Base-by-base conservation (phyloP, 164 flowering plant genomes). In the Litsea cubeba region DNA sequence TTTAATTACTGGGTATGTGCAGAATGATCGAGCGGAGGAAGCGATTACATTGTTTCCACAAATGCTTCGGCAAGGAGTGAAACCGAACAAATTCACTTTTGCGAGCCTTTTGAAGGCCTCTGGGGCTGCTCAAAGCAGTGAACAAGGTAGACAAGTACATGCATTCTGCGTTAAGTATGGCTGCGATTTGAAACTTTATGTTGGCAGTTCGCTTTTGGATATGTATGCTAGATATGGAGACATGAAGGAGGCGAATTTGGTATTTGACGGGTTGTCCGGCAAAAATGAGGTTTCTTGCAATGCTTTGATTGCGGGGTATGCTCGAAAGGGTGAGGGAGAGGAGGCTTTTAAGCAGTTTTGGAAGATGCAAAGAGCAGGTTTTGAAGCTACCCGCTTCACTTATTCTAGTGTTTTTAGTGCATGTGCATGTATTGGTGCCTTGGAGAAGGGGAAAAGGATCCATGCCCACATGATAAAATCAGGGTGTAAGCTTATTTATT, bases 261-360 rank as follows among this genome's bases (percentile, higher is more conserved):
- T 83, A 80, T 30, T 30, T 30, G 35, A 81, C 72, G 79, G 75
- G 65, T 68, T 89, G 76, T 73, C 46, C 28, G 72, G 71, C 5
- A 88, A 81, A 77, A 91, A 88, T 74, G 92, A 30, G 74, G 96
- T 90, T 14, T 86, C 89, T 63, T 91, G 94, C 93, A 91, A 90
- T 84, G 91, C 94, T 75, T 74, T 91, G 79, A 90, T 90, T 80
- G 90, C 94, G 20, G 89, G 88, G 40, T 76, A 87, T 84, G 94
- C 91, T 5, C 84, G 90, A 82, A 87, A 84, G 75, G 81, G 81
- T 60, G 84, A 84, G 32, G 91, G 82, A 54, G 91, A 84, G 62
- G 51, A 76, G 30, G 90, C 88, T n/a, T 66, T 91, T 68, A 22
- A 12, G 22, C 26, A 84, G 46, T 86, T 86, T 62, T 69, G 66